Percentiles rank a stretch among this genome's conserved stretches.
These are phyloP conservation scores for Pestalotiopsis sp. DNA, from an alignment of 2,329 filamentous ascomycete species.

Conservation along the genomic window DNA sequence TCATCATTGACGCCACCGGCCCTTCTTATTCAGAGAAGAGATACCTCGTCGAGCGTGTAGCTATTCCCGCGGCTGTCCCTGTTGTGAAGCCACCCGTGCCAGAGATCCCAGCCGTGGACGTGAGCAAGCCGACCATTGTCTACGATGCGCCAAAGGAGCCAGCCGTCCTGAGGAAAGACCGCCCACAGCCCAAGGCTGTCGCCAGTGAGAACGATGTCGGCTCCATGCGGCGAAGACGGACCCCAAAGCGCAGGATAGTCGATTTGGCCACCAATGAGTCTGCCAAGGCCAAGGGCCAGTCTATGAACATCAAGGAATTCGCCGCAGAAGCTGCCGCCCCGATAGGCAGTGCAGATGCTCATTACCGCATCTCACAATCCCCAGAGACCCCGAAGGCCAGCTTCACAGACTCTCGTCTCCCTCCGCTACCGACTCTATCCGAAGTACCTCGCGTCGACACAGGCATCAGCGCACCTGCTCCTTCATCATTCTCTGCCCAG, in stretches of 20 bases:
- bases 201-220: conserved; percentile 59
- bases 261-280: conserved; percentile 59
- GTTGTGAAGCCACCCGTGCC: conserved; percentile 70
- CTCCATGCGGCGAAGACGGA: conserved; percentile 60
- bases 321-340: conserved; percentile 20
- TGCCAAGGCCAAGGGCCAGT: conserved; percentile 24
- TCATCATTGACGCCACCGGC: conserved; percentile 81
- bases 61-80: conserved; percentile 73
- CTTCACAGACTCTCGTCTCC: conserved; percentile 33
- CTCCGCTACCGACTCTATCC: conserved; percentile 25
- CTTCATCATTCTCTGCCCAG: not conserved
- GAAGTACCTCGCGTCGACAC: conserved; percentile 41
- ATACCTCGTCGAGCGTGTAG: conserved; percentile 77
- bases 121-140: conserved; percentile 66
- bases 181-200: conserved; percentile 48
- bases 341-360: conserved; percentile 25
- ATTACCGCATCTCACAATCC: conserved; percentile 47
- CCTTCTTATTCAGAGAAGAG: conserved; percentile 86
- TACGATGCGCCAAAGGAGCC: conserved; percentile 52
- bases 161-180: conserved; percentile 59
- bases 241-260: conserved; percentile 63
- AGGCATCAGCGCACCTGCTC: conserved; percentile 16
- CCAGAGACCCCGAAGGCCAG: conserved; percentile 35
- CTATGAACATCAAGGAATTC: conserved; percentile 18
- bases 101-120: conserved; percentile 62